Evolutionary conservation across 1,284 basidiomycete genomes (phyloP), one percentile per base, ranked within the genome.

Genomic region (Apiotrichum montevideense): DNA sequence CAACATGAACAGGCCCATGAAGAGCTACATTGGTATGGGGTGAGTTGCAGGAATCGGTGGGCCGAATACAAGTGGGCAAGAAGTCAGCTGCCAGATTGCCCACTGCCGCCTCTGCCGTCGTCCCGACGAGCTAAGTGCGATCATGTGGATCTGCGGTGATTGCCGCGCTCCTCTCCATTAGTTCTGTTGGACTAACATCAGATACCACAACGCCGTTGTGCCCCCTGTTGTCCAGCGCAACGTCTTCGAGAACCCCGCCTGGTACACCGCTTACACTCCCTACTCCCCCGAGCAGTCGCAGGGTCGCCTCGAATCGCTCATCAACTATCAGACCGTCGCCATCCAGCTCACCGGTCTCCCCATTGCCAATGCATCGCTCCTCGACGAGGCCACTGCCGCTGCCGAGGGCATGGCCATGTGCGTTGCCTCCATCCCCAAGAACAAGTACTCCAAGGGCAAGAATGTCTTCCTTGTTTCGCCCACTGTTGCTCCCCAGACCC

Each of bases 231-330:
- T 97, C 74, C 81, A 94, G 67, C 87, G 93, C 64, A 97, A 95
- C 73, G 90, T 95, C 62, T 87, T 92, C 79, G 94, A 98, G 77
- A 98, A 96, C 74, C 95, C 94, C 32, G 90, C 87, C 9, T 98
- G 95, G 95, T 98, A 98, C 78, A 98, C 94, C 3, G 91, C 90
- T 51, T 98, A 98, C 76, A 97, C 93, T 2, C 94, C 95, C 1
- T 82, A 79, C 64, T 75, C 73, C 14, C 74, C 75, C 29, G 74
- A 76, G 62, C 75, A 76, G 63, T 73, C 74, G 37, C 76, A 77
- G 65, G 74, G 91, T 53, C 92, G 95, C 59, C 83, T 98, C 55
- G 95, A 98, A 75, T 97, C 93, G 5, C 83, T 98, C 49, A 84
- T 98, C 72, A 98, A 98, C 78, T 98, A 86, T 74, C 95, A 98